Conservation (phyloP, 2,329 filamentous ascomycete species). For the Clathrospora elynae region DNA sequence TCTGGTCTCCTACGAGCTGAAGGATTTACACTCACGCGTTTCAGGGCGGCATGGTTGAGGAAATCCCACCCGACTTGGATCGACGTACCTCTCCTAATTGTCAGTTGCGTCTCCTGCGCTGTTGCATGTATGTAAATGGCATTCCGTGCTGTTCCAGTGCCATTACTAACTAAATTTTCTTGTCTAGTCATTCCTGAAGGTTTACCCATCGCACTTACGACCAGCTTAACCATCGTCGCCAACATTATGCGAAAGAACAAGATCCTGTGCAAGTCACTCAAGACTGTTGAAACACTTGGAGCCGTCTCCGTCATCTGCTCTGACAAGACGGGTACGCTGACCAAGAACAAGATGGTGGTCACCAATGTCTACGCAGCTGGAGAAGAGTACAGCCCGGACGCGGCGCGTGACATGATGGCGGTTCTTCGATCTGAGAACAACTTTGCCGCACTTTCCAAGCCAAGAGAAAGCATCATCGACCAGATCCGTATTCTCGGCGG, state of each 20-base stretch:
- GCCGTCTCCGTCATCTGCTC: slow-evolving; percentile 75
- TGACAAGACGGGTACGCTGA: slow-evolving; percentile 76
- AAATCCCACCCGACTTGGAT: slow-evolving; percentile 72
- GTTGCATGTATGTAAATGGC: slow-evolving; percentile 19
- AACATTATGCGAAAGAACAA: slow-evolving; percentile 78
- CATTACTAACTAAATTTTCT: slow-evolving; percentile 1
- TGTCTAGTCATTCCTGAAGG: slow-evolving; percentile 66
- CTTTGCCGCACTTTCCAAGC: slow-evolving; percentile 27
- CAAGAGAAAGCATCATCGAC: slow-evolving; percentile 41
- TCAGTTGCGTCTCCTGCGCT: slow-evolving; percentile 70
- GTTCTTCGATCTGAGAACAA: slow-evolving; percentile 47
- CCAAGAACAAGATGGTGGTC: slow-evolving; percentile 73
- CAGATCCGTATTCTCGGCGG: slow-evolving; percentile 67
- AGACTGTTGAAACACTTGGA: slow-evolving; percentile 77
- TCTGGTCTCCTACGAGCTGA: background rate
- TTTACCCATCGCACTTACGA: slow-evolving; percentile 48
- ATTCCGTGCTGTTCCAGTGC: background rate
- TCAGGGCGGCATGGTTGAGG: slow-evolving; percentile 71
- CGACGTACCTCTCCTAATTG: slow-evolving; percentile 71
- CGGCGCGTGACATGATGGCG: slow-evolving; percentile 50
- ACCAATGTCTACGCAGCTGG: slow-evolving; percentile 69
- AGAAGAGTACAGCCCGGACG: slow-evolving; percentile 58
- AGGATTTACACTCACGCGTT: slow-evolving; percentile 14
- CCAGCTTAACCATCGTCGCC: slow-evolving; percentile 74
- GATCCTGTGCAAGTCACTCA: slow-evolving; percentile 78